Percentiles rank a stretch among this genome's conserved stretches.
These are phyloP conservation scores for Kwoniella mangroviensis DNA, from an alignment of 768 basidiomycete species.

Conservation along the genomic window DNA sequence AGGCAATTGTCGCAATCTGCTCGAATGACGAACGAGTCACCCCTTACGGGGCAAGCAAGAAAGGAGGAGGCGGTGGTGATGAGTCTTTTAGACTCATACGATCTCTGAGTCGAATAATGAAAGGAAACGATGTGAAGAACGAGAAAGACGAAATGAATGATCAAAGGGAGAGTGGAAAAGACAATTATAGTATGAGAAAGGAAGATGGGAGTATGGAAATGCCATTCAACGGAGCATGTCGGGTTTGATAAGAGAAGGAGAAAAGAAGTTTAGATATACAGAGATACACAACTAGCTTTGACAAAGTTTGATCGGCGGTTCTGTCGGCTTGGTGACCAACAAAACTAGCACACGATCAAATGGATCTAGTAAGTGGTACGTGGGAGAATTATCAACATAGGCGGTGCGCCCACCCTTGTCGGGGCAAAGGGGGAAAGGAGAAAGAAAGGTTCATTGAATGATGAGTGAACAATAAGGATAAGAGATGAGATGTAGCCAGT, in stretches of 20 bases:
- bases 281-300: background rate
- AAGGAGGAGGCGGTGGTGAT: background rate
- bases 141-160: conserved; percentile 75
- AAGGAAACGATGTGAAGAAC: conserved; percentile 72
- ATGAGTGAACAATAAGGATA: background rate
- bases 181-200: conserved; percentile 3
- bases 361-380: background rate
- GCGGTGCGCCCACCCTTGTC: background rate
- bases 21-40: conserved; percentile 1
- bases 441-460: background rate
- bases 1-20: background rate
- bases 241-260: background rate
- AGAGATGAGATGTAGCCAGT: conserved; percentile 61
- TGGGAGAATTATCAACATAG: background rate
- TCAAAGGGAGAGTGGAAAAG: conserved; percentile 61
- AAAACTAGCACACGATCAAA: background rate
- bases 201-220: background rate
- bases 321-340: background rate
- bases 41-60: conserved; percentile 4
- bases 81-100: background rate
- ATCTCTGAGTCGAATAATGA: conserved; percentile 58
- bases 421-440: background rate
- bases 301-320: conserved; percentile 13
- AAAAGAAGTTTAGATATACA: conserved; percentile 1
- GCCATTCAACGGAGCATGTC: conserved; percentile 3